Conservation (phyloP, 2,329 filamentous ascomycete species). For the Ascocoryne sarcoides region DNA sequence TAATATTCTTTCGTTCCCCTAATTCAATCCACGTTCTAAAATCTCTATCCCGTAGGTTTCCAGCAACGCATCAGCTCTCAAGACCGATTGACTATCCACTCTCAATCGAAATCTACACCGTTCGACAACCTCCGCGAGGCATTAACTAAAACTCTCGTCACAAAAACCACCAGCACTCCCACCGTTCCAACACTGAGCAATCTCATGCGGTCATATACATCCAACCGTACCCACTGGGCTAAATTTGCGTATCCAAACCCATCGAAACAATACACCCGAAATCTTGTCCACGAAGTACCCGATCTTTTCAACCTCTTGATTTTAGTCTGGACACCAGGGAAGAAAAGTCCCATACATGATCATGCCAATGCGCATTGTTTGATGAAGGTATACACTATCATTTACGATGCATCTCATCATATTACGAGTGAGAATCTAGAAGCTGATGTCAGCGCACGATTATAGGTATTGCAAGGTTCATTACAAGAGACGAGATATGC, state of each 20-base stretch:
- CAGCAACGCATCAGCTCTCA: conserved; percentile 1
- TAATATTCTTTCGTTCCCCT: background rate
- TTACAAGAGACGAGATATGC: conserved; percentile 71
- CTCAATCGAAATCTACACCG: background rate
- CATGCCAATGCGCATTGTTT: conserved; percentile 83
- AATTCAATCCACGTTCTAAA: background rate
- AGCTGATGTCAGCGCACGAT: no score
- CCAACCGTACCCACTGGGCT: conserved; percentile 47
- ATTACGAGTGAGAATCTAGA: no score
- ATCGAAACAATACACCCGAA: conserved; percentile 69
- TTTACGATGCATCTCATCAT: no score
- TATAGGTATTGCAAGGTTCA: conserved; percentile 59
- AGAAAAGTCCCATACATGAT: conserved; percentile 78
- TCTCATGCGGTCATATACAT: conserved; percentile 11
- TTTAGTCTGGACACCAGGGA: conserved; percentile 85
- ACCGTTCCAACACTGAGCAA: conserved; percentile 3
- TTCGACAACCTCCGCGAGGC: conserved; percentile 16
- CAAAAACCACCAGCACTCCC: conserved; percentile 11
- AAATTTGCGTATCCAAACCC: conserved; percentile 63
- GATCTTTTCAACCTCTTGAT: conserved; percentile 55
- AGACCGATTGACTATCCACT: background rate
- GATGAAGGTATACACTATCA: conserved; percentile 65
- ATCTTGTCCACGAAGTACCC: conserved; percentile 83
- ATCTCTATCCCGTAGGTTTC: background rate
- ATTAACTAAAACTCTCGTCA: conserved; percentile 11